phyloP scores from a whole-genome alignment of 352 stramenopile genomes.

The Globisporangium acanthophoron region DNA sequence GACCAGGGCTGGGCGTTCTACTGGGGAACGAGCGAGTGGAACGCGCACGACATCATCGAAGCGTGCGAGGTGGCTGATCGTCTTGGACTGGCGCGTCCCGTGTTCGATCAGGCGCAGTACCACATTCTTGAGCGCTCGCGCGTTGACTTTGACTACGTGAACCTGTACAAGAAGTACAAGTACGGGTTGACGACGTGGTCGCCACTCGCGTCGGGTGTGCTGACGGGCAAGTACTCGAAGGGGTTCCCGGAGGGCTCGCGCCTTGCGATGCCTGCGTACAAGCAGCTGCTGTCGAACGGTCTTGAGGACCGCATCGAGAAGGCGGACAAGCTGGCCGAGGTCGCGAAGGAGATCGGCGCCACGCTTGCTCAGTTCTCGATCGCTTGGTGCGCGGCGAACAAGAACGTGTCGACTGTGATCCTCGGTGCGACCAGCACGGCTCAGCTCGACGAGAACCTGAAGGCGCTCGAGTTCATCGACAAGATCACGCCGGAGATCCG shows the following conservation, averaged over 20 bases:
- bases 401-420: constrained; percentile 46
- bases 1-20: no score
- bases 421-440: constrained; percentile 19
- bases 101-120: constrained; percentile 52
- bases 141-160: no score
- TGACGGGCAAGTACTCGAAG: constrained; percentile 83
- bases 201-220: constrained; percentile 54
- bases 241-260: constrained; percentile 65
- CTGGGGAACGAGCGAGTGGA: no score
- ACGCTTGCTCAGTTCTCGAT: constrained; percentile 50
- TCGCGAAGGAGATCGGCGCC: constrained; percentile 61
- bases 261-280: constrained; percentile 46
- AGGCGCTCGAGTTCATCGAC: constrained; percentile 47
- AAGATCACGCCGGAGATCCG: constrained; percentile 73
- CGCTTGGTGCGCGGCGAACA: constrained; percentile 46
- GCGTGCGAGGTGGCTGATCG: constrained; percentile 36
- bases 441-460: constrained; percentile 76
- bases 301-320: constrained; percentile 44
- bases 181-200: constrained; percentile 49
- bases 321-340: constrained; percentile 33
- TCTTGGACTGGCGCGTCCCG: constrained; percentile 23
- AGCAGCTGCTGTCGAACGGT: constrained; percentile 40
- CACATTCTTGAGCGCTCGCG: constrained; percentile 45
- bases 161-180: no score
- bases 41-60: constrained; percentile 8